Percentiles rank a stretch among this genome's conserved stretches.
Conservation (phyloP, 805 yeast genomes). For the Osmozyma mogii region DNA sequence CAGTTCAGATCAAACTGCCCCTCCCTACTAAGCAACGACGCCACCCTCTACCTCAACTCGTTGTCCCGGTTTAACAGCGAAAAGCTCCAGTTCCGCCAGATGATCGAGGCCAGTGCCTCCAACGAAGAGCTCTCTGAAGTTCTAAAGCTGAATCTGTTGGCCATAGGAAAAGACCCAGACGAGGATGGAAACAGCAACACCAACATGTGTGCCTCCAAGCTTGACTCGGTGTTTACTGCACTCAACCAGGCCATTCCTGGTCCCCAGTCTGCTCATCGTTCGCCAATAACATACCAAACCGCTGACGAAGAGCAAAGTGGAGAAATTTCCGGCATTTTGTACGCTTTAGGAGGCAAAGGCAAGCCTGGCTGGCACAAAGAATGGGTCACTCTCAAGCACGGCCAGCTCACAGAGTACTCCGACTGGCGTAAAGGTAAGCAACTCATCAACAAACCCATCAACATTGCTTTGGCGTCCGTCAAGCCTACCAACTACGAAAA, state of each 20-base stretch:
- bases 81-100: conserved; percentile 31
- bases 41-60: conserved; percentile 25
- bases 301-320: conserved; percentile 18
- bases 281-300: conserved; percentile 1
- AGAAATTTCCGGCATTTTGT: conserved; percentile 43
- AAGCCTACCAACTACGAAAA: conserved; percentile 41
- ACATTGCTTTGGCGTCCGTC: conserved; percentile 58
- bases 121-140: conserved; percentile 33
- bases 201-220: conserved; percentile 8
- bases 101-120: conserved; percentile 31
- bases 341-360: conserved; percentile 51
- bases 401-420: conserved; percentile 59
- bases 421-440: conserved; percentile 72
- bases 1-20: conserved; percentile 10
- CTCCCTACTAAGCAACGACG: conserved; percentile 14
- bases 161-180: background rate
- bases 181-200: conserved; percentile 1
- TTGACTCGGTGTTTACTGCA: background rate
- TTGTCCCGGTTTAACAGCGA: conserved; percentile 34
- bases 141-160: conserved; percentile 20
- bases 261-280: conserved; percentile 13
- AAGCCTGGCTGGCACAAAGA: conserved; percentile 80
- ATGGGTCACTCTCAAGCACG: conserved; percentile 72
- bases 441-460: conserved; percentile 59
- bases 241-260: too few species aligned